A percentile compares a stretch with the other conserved stretches of the same genome.
These are phyloP conservation scores for Filosporella fistucella DNA, from an alignment of 495 filamentous ascomycete genomes.

Conservation along the genomic window DNA sequence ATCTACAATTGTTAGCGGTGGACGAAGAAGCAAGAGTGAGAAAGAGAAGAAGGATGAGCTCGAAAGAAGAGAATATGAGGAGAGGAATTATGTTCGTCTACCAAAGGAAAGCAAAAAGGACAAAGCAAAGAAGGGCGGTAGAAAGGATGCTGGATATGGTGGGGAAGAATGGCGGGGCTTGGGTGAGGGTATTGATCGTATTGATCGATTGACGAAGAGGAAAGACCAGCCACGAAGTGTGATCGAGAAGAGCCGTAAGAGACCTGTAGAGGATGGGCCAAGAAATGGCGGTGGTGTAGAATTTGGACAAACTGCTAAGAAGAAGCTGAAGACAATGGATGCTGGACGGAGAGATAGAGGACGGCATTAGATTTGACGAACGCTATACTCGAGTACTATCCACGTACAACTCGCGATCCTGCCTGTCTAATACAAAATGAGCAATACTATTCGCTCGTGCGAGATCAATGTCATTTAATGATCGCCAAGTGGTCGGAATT, in stretches of 20 bases:
- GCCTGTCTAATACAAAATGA: too few relatives aligned
- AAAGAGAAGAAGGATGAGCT: conserved; percentile 65
- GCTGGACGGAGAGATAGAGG: conserved; percentile 49
- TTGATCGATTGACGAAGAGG: conserved; percentile 64
- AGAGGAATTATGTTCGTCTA: conserved; percentile 79
- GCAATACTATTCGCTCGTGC: too few relatives aligned
- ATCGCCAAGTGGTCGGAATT: too few relatives aligned
- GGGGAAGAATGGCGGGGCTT: conserved; percentile 83
- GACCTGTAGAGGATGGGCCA: conserved; percentile 55
- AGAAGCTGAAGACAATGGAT: conserved; percentile 66
- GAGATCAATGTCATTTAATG: too few relatives aligned
- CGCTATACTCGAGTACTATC: too few relatives aligned
- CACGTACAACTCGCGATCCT: too few relatives aligned
- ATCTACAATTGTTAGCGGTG: conserved; percentile 68
- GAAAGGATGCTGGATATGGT: conserved; percentile 59
- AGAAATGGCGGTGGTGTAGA: conserved; percentile 49
- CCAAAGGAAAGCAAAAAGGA: conserved; percentile 81
- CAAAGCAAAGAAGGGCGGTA: conserved; percentile 37
- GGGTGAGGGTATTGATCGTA: conserved; percentile 72
- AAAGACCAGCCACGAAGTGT: conserved; percentile 51
- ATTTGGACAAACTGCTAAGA: conserved; percentile 68
- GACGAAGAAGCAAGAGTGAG: conserved; percentile 67
- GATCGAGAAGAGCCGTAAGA: conserved; percentile 78
- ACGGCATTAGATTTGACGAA: too few relatives aligned
- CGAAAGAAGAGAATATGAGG: conserved; percentile 75